Base-by-base conservation (phyloP, 441 rosid species). In the Manihot esculenta region DNA sequence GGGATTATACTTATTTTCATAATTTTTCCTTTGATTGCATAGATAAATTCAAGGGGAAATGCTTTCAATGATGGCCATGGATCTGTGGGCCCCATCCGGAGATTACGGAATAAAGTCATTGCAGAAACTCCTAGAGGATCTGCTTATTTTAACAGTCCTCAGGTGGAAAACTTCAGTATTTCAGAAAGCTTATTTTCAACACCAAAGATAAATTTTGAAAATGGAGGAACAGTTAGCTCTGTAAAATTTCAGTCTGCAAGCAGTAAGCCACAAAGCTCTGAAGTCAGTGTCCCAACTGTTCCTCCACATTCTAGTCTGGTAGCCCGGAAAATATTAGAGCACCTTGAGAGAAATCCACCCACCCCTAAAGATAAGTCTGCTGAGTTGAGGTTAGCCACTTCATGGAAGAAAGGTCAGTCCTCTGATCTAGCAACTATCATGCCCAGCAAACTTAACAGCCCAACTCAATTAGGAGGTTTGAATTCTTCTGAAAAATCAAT, bases 271-370 rank as follows among this genome's bases (percentile, higher is more conserved):
- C 75, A 72, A 68, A 80, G 71, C 71, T 73, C 81, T 60, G 87
- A 85, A 66, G 74, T 70, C 70, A 77, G 82, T 75, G 78, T 73
- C 68, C 83, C 86, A 20, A 76, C 77, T 56, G 90, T 84, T 73
- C 97, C 85, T 69, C 50, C 85, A 18, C 95, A 90, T 78, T 89
- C 97, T 71, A 87, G 87, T 80, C 91, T 83, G 90, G 73, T 79
- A 48, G 97, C 97, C 73, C 81, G 84, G 75, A 90, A 81, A 73
- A 94, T 94, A 81, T 54, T 90, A 83, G 97, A 90, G 68, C 88
- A 83, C 72, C 90, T 94, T 72, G 93, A 90, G 44, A 84, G 97
- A 77, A 86, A 82, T 69, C 72, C 79, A 56, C 77, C 86, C 71
- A 88, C 90, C 72, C 96, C 96, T 15, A 89, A 83, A 77, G 84